Base-by-base conservation (phyloP, 2,329 filamentous ascomycete species). In the Didymella segeticola region DNA sequence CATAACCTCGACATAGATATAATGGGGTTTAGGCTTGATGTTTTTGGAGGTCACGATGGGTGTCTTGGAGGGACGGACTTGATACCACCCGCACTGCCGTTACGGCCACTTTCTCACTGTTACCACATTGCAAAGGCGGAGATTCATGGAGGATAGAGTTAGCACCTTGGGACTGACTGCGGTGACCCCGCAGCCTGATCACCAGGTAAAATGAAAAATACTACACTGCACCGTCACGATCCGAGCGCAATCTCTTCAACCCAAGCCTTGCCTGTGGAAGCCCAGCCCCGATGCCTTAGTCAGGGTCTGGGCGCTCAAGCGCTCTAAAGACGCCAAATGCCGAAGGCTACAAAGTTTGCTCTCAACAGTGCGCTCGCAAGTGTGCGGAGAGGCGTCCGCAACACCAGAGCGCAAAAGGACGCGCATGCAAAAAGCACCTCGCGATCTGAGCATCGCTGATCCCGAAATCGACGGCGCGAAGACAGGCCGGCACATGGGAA, bases 41-140 rank as follows among this genome's bases (percentile, higher is more conserved):
- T 45, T 51, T 38, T 51, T 47, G 42, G 47, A 38, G 46, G 39
- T 50, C 12, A 56, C 15, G 42, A 55, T 14, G 41, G 27, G 10
- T 29, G 34, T 39, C 22, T 53, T 48, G 51, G 22, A 36, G 47
- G 47, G 42, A 38, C 22, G 20, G 34, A 23, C 9, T 38, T 46
- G 47, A 56, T 50, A 50, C 47, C 53, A 42, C 41, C 36, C 29
- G 47, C 52, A 55, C 33, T 25, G 46, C 46, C 41, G 15, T 41
- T 27, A 48, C 43, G 46, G 51, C 51, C 22, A 6, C 23, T 46
- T 36, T 49, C 37, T n/a, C 25, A 30, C n/a, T 27, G 25, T 25
- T 17, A 27, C 22, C 27, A 22, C 19, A 20, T 33, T 27, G 25
- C 31, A 20, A 23, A 17, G 27, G n/a, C 22, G 20, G 5, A 20